A percentile compares a stretch with the other conserved stretches of the same genome.
These are phyloP conservation scores for Ramicandelaber brevisporus DNA, from an alignment of 192 early-diverging fungal species.

Conservation along the genomic window DNA sequence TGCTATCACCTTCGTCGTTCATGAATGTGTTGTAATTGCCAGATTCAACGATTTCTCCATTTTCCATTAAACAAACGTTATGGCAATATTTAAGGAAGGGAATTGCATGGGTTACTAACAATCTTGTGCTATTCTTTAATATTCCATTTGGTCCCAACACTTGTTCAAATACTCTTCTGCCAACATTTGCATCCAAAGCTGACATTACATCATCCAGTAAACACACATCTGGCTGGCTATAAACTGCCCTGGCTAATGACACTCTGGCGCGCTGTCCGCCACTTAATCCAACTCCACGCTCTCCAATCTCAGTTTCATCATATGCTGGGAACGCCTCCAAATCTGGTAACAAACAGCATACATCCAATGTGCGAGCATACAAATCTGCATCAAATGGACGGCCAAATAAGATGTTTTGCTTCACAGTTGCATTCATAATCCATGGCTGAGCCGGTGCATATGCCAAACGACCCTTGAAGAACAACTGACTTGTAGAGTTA, in stretches of 20 bases:
- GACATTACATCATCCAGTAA: slow-evolving; percentile 45
- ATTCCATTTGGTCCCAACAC: slow-evolving; percentile 20
- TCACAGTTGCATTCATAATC: slow-evolving; percentile 38
- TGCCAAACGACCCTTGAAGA: slow-evolving; percentile 12
- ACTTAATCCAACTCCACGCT: slow-evolving; percentile 30
- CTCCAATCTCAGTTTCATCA: slow-evolving; percentile 32
- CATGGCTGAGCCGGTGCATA: slow-evolving; percentile 36
- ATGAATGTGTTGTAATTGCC: slow-evolving; percentile 20
- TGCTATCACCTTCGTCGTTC: slow-evolving; percentile 13
- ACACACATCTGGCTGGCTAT: slow-evolving; percentile 29
- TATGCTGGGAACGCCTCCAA: slow-evolving; percentile 24
- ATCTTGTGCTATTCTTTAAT: slow-evolving; percentile 17
- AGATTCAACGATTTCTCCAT: slow-evolving; percentile 19
- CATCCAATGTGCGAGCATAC: slow-evolving; percentile 24
- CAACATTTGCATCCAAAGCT: slow-evolving; percentile 39
- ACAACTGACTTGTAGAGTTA: no score
- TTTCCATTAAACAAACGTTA: slow-evolving; percentile 16
- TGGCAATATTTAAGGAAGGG: slow-evolving; percentile 19
- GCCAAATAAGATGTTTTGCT: slow-evolving; percentile 43
- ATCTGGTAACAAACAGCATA: slow-evolving; percentile 25
- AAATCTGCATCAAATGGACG: slow-evolving; percentile 19
- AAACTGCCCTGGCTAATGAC: slow-evolving; percentile 34
- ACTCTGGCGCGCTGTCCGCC: slow-evolving; percentile 40
- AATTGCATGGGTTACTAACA: slow-evolving; percentile 31
- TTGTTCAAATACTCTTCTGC: slow-evolving; percentile 27